Evolutionary conservation across 2,329 filamentous ascomycete genomes (phyloP).

Genomic region (Byssothecium circinans): DNA sequence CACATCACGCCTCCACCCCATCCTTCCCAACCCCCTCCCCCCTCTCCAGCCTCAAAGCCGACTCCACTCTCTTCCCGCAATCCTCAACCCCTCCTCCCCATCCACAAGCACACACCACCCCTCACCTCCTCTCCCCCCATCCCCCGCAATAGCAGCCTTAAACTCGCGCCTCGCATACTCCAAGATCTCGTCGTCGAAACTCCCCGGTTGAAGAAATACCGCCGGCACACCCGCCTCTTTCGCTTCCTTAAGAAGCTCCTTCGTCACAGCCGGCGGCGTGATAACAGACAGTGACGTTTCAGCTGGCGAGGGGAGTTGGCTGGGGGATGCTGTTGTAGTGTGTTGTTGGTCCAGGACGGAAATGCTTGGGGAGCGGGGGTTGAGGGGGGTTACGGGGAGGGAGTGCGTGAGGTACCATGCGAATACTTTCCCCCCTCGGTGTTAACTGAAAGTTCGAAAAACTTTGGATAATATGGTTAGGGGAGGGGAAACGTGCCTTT

Average conservation of each 20-base stretch:
- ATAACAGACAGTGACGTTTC: slow-evolving; percentile 77
- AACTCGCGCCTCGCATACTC: slow-evolving; percentile 70
- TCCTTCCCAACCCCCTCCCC: background rate
- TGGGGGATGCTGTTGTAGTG: slow-evolving; percentile 66
- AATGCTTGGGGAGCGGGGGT: slow-evolving; percentile 70
- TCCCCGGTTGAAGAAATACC: slow-evolving; percentile 75
- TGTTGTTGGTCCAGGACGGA: slow-evolving; percentile 59
- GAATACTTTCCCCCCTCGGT: too few relatives aligned
- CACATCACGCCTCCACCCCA: too few relatives aligned
- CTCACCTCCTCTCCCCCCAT: slow-evolving; percentile 37
- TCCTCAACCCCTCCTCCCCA: slow-evolving; percentile 41
- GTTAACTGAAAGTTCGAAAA: too few relatives aligned
- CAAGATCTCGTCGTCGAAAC: slow-evolving; percentile 75
- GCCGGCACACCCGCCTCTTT: slow-evolving; percentile 68
- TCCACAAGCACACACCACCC: slow-evolving; percentile 48
- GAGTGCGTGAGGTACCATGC: slow-evolving; percentile 81
- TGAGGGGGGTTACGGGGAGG: slow-evolving; percentile 80
- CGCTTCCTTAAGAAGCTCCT: slow-evolving; percentile 74
- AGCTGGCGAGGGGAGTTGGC: slow-evolving; percentile 63
- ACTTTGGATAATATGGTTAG: too few relatives aligned
- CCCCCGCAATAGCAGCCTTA: slow-evolving; percentile 63
- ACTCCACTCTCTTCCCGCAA: slow-evolving; percentile 40
- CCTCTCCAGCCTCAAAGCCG: slow-evolving; percentile 22
- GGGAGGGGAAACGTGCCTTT: slow-evolving; percentile 61
- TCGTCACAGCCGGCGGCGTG: slow-evolving; percentile 79